phyloP scores from a whole-genome alignment of 495 filamentous ascomycete genomes.

The Corynascus novoguineensis region DNA sequence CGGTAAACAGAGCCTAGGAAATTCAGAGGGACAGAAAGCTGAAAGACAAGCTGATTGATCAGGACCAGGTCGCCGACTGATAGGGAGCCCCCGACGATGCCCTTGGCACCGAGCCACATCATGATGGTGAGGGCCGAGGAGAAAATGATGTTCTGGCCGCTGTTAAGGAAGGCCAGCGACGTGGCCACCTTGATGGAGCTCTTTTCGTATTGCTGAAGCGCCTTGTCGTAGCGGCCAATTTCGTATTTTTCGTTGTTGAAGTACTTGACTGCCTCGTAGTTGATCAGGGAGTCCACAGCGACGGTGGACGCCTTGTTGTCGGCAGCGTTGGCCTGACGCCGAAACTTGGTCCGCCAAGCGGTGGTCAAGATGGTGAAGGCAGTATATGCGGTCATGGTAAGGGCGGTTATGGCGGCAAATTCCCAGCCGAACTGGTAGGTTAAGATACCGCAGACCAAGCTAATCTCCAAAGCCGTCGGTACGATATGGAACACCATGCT shows the following conservation, averaged over 20 bases:
- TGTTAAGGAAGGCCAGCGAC: constrained; percentile 85
- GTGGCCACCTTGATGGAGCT: constrained; percentile 95
- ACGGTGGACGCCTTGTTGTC: constrained; percentile 94
- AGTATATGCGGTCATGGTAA: constrained; percentile 89
- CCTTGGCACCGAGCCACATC: constrained; percentile 94
- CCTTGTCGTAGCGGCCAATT: constrained; percentile 81
- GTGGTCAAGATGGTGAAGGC: constrained; percentile 94
- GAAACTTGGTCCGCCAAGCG: constrained; percentile 93
- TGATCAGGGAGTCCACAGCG: constrained; percentile 93
- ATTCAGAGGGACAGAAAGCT: constrained; percentile 92
- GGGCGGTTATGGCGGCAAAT: constrained; percentile 85
- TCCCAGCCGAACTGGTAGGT: constrained; percentile 91
- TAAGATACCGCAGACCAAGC: constrained; percentile 86
- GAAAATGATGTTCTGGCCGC: constrained; percentile 98
- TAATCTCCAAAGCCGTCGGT: constrained; percentile 88
- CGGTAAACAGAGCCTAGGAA: constrained; percentile 95
- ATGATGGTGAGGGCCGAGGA: constrained; percentile 89
- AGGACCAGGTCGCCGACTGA: constrained; percentile 97
- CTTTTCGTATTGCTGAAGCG: constrained; percentile 80
- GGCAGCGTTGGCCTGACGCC: constrained; percentile 88
- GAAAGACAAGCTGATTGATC: constrained; percentile 98
- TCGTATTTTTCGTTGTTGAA: constrained; percentile 99
- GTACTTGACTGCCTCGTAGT: constrained; percentile 98
- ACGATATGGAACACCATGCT: constrained; percentile 99
- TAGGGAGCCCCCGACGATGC: constrained; percentile 70